Base-by-base conservation (phyloP, 495 filamentous ascomycete genomes). In the Penicillium atrosanguineum region DNA sequence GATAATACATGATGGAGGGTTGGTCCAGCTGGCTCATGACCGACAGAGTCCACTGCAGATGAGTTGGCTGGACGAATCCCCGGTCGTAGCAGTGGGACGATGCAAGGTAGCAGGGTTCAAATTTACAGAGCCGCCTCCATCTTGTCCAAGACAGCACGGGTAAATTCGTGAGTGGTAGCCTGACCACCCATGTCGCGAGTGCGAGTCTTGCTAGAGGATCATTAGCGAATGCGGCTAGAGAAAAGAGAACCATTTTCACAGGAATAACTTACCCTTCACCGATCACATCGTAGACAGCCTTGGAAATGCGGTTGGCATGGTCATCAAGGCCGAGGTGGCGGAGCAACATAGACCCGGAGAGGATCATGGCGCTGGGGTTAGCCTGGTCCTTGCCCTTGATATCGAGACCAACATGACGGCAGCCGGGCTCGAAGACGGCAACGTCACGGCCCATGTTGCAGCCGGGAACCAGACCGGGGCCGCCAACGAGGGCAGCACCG, bases 331-430 rank as follows among this genome's bases (percentile, higher is more conserved):
- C 94, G 57, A 98, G 79, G 76, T 98, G 94, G 61, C 94, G 86
- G 69, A 98, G 80, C 57, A 98, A 84, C 94, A 98, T 98, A 61
- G 90, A 87, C 36, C 91, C 91, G 56, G 90, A 95, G 46, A 98
- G 86, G 44, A 98, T 81, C 74, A 98, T 84, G 53, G 94, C 94
- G 43, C 91, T 96, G 25, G 94, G 94, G 82, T 98, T 98, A 46
- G 94, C 94, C 77, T 98, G 91, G 72, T 97, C 91, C 78, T 95
- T 95, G 73, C 95, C 94, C 80, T 97, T 93, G 76, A 98, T 98
- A 68, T 98, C 94, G 16, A 98, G 87, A 72, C 94, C 94, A 58
- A 98, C 94, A 79, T 98, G 94, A 70, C 94, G 83, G 83, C 94
- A 98, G 48, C 94, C 94, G 57, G 94, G 94, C 81, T 98, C 94